Conservation (phyloP, 129 eudicot species). For the Tanacetum coccineum region DNA sequence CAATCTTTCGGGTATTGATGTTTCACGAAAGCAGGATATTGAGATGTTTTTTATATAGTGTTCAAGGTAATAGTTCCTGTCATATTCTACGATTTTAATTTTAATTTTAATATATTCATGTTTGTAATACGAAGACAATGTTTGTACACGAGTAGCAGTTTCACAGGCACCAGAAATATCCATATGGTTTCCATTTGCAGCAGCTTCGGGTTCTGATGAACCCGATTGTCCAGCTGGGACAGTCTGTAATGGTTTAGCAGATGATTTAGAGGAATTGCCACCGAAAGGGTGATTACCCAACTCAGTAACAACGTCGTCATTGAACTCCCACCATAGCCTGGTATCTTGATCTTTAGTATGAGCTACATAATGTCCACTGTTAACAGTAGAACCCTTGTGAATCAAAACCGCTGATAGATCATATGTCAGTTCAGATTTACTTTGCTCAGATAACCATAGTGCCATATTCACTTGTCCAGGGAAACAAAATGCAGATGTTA, state of each 20-base stretch:
- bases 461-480: constrained; percentile 87
- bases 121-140: too few species aligned
- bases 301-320: constrained; percentile 81
- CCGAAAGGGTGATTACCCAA: constrained; percentile 90
- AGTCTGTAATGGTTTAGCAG: constrained; percentile 40
- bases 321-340: constrained; percentile 96
- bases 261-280: constrained; percentile 37
- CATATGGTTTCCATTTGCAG: too few species aligned
- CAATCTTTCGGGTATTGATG: too few species aligned
- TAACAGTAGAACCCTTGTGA: constrained; percentile 92
- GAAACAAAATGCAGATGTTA: constrained; percentile 77
- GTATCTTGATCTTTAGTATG: constrained; percentile 85
- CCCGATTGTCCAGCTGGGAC: constrained; percentile 34
- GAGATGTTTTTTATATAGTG: too few species aligned
- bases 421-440: constrained; percentile 45
- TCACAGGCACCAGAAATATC: too few species aligned
- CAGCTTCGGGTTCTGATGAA: constrained; percentile 14
- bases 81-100: too few species aligned
- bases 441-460: constrained; percentile 50
- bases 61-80: too few species aligned
- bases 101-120: too few species aligned
- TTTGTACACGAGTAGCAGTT: too few species aligned
- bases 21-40: too few species aligned
- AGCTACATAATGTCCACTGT: constrained; percentile 95
- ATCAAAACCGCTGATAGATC: constrained; percentile 87